Base-by-base conservation (phyloP, 441 rosid species). In the Eutrema salsugineum region DNA sequence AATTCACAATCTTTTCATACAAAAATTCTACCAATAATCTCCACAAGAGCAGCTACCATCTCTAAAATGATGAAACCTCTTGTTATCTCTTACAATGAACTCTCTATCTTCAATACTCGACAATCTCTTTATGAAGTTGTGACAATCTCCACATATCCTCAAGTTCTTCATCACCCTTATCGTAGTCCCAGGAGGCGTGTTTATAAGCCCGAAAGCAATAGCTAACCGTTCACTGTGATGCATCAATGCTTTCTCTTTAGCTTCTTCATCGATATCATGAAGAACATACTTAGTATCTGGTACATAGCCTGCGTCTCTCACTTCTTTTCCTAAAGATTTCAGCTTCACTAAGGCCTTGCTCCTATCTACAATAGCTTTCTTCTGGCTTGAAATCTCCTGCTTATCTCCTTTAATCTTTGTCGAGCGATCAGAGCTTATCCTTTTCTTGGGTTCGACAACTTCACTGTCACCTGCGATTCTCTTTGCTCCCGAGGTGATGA, bases 211-310 rank as follows among this genome's bases (percentile, higher is more conserved):
- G 51, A 83, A 88, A 14, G 89, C 84, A 44, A 86, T 85, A 16
- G 94, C 94, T 77, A 88, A 66, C 63, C 85, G 76, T 77, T 88
- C 91, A 50, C 88, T 81, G 39, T 86, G 96, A 80, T 77, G 80
- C 82, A 86, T 85, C 57, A 80, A 70, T 20, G 82, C 83, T 61
- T 78, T 85, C 81, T 87, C 95, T 72, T 84, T 86, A 71, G 86
- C 89, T 80, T 87, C 94, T 78, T 82, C 86, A 61, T 87, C 87
- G 24, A 87, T 82, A 62, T 86, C 80, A 66, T 84, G 89, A 66
- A 84, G 82, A 36, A 80, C 87, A 74, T 78, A 82, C 70, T 83
- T 88, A 0, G 87, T 81, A 59, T 82, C 87, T 36, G 93, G 91
- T 73, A 67, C 66, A 70, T 87, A 86, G 17, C 93, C 95, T 22